phyloP scores from a whole-genome alignment of 352 stramenopile species.

The Pseudoperonospora humuli region DNA sequence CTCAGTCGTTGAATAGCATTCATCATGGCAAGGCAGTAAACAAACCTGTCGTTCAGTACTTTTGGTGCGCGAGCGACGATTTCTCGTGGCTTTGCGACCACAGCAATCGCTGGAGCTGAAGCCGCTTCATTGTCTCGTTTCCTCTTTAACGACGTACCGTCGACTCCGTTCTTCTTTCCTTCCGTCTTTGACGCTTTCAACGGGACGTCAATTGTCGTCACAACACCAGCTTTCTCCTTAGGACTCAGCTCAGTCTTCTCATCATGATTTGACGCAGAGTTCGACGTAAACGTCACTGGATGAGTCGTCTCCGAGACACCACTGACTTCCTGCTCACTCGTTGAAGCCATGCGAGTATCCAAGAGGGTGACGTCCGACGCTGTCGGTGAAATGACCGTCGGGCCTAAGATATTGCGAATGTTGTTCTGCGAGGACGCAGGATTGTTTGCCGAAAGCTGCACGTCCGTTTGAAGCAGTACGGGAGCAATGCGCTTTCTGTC shows the following conservation, averaged over 20 bases:
- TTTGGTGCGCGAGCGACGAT: slow-evolving; percentile 41
- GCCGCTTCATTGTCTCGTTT: slow-evolving; percentile 51
- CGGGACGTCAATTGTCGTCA: slow-evolving; percentile 4
- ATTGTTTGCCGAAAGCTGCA: slow-evolving; percentile 22
- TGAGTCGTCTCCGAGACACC: slow-evolving; percentile 18
- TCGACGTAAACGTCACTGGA: slow-evolving; percentile 12
- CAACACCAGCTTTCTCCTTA: slow-evolving; percentile 8
- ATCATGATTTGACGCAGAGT: slow-evolving; percentile 1
- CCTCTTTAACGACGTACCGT: slow-evolving; percentile 44
- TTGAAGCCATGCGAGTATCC: slow-evolving; percentile 43
- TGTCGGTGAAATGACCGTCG: slow-evolving; percentile 40
- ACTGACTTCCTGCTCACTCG: slow-evolving; percentile 19
- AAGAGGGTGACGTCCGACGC: slow-evolving; percentile 45
- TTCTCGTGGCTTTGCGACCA: slow-evolving; percentile 49
- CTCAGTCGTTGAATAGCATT: slow-evolving; percentile 3
- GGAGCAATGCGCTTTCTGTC: slow-evolving; percentile 66
- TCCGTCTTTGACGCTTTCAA: slow-evolving; percentile 18
- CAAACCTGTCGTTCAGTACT: slow-evolving; percentile 50
- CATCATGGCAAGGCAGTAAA: background rate
- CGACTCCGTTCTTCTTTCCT: slow-evolving; percentile 23
- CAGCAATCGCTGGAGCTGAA: slow-evolving; percentile 2
- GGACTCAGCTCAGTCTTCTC: background rate
- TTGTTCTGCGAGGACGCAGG: slow-evolving; percentile 66
- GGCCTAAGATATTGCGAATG: slow-evolving; percentile 69
- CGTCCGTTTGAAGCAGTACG: slow-evolving; percentile 32